These are phyloP conservation scores for Orbilia oligospora DNA, from an alignment of 2,329 filamentous ascomycete species.

Conservation along the genomic window DNA sequence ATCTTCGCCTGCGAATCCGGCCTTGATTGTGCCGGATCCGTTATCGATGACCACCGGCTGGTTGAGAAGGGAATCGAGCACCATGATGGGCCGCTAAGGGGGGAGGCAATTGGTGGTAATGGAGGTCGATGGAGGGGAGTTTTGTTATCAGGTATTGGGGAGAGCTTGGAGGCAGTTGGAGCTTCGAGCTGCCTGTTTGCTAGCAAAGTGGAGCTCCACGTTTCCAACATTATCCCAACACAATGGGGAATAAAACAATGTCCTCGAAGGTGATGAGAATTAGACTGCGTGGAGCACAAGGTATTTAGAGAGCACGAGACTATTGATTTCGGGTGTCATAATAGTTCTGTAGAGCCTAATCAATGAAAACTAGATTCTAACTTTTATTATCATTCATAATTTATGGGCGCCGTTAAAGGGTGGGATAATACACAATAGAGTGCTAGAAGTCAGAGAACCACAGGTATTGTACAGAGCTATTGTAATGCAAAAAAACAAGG, in stretches of 20 bases:
- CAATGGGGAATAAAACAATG: conserved; percentile 13
- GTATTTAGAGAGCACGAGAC: not conserved
- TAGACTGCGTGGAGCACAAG: not conserved
- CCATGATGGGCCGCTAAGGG: conserved; percentile 52
- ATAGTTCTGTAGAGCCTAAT: not conserved
- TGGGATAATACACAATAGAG: not conserved
- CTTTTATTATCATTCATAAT: conserved; percentile 8
- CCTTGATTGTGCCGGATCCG: conserved; percentile 96
- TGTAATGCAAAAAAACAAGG: not conserved
- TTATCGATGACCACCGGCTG: conserved; percentile 99
- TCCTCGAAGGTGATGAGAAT: not conserved
- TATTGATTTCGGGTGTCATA: not conserved
- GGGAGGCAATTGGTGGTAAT: conserved; percentile 9
- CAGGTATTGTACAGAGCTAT: conserved; percentile 13
- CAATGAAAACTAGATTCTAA: not conserved
- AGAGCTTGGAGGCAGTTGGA: conserved; percentile 33
- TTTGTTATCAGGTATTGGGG: conserved; percentile 13
- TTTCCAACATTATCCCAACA: conserved; percentile 45
- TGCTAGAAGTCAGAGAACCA: conserved; percentile 14
- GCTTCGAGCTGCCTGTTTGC: conserved; percentile 58
- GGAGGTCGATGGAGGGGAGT: conserved; percentile 19
- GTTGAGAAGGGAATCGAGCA: conserved; percentile 83
- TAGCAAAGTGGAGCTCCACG: conserved; percentile 54
- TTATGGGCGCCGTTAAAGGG: not conserved
- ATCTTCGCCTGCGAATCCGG: conserved; percentile 96